phyloP scores from a whole-genome alignment of 352 stramenopile genomes.

The Globisporangium rhizosaccharum region DNA sequence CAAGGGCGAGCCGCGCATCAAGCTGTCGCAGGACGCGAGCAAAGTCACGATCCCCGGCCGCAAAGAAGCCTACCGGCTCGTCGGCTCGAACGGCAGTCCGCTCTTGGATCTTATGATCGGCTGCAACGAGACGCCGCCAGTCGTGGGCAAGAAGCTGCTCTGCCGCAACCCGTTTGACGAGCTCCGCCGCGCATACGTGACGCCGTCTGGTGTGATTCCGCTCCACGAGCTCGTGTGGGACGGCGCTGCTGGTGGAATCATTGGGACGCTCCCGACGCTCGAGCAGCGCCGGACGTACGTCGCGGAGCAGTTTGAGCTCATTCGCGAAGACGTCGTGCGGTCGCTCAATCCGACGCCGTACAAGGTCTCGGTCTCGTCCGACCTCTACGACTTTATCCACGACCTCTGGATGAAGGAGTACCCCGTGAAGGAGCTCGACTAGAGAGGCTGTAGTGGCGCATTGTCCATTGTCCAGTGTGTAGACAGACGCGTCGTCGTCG shows the following conservation, averaged over 20 bases:
- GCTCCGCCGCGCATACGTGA: constrained; percentile 93
- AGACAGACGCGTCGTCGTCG: not conserved
- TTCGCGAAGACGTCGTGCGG: constrained; percentile 93
- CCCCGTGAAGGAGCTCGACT: constrained; percentile 79
- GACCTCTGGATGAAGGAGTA: constrained; percentile 94
- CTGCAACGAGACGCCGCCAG: constrained; percentile 74
- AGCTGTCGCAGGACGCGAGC: constrained; percentile 95
- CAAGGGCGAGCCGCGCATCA: constrained; percentile 93
- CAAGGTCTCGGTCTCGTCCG: constrained; percentile 89
- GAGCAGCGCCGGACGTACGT: constrained; percentile 86
- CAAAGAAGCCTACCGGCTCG: constrained; percentile 89
- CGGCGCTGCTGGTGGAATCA: constrained; percentile 65
- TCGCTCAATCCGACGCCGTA: constrained; percentile 95
- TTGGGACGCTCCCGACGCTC: constrained; percentile 58
- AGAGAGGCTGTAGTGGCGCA: constrained; percentile 2
- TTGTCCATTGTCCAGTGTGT: not conserved
- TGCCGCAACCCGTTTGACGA: constrained; percentile 96
- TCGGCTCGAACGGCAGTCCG: constrained; percentile 82
- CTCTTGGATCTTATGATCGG: constrained; percentile 91
- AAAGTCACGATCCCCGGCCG: constrained; percentile 93
- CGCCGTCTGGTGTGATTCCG: constrained; percentile 83
- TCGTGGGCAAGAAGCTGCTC: constrained; percentile 84
- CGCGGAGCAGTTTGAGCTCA: constrained; percentile 87
- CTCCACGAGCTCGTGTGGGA: constrained; percentile 92
- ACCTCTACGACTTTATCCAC: constrained; percentile 93